These are phyloP conservation scores for Linanthus parryae DNA, from an alignment of 148 eudicot genomes.

Conservation along the genomic window DNA sequence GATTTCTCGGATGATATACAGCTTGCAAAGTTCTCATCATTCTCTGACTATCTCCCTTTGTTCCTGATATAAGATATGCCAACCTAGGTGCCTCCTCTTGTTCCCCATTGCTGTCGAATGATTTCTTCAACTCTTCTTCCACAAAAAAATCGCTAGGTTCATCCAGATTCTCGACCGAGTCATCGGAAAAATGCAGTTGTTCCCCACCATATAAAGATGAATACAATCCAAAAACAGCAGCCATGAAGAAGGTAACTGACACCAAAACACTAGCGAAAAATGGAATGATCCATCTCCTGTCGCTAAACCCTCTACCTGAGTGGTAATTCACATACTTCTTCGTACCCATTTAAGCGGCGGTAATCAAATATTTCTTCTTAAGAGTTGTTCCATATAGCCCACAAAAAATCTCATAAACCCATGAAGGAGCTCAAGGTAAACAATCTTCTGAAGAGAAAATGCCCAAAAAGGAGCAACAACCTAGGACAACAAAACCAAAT, in stretches of 20 bases:
- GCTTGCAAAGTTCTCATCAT: constrained; percentile 93
- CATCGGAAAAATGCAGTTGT: constrained; percentile 28
- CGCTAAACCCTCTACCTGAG: constrained; percentile 56
- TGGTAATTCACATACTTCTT: constrained; percentile 53
- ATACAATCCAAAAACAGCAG: constrained; percentile 49
- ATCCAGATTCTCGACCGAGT: constrained; percentile 22
- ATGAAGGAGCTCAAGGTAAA: neutral
- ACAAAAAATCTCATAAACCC: no score
- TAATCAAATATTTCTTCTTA: constrained; percentile 1
- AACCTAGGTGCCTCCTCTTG: constrained; percentile 60
- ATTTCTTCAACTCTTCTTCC: constrained; percentile 56
- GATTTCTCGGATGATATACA: constrained; percentile 95
- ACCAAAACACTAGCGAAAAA: constrained; percentile 67
- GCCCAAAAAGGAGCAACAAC: neutral
- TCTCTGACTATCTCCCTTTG: constrained; percentile 87
- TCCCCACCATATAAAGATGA: constrained; percentile 41
- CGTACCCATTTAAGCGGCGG: constrained; percentile 26
- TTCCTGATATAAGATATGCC: constrained; percentile 92
- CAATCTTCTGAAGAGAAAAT: neutral
- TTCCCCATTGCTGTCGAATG: constrained; percentile 16
- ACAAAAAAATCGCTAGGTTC: constrained; percentile 50
- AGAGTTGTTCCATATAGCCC: no score
- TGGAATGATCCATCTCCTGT: constrained; percentile 75
- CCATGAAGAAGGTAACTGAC: constrained; percentile 44
- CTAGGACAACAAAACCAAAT: no score